These are phyloP conservation scores for Calophaca sinica DNA, from an alignment of 306 rosid species.

Conservation along the genomic window DNA sequence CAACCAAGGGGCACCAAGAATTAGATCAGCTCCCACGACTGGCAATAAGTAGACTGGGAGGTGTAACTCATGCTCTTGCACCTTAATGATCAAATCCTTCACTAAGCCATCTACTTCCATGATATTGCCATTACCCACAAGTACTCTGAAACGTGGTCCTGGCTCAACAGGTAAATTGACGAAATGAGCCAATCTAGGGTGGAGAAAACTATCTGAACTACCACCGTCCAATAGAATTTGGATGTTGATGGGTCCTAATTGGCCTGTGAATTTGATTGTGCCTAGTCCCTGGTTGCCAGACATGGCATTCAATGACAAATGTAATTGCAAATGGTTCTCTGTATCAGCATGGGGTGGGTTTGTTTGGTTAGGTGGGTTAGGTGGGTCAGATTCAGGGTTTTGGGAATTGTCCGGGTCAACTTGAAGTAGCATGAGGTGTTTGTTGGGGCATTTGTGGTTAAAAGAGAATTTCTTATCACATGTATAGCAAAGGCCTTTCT, in stretches of 20 bases:
- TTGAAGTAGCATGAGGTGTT: neutral
- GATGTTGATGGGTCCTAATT: no score
- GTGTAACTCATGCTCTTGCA: neutral
- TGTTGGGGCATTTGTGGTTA: neutral
- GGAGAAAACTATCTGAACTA: neutral
- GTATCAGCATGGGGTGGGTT: no score
- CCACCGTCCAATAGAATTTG: neutral
- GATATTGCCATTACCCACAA: neutral
- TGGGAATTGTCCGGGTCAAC: accelerated
- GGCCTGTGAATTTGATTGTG: neutral
- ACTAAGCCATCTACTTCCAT: neutral
- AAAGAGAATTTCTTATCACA: neutral
- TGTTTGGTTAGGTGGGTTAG: no score
- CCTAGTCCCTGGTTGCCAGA: neutral
- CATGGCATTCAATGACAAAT: neutral
- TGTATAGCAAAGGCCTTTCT: neutral
- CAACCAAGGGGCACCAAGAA: no score
- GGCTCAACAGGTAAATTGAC: neutral
- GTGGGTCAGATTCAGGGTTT: neutral
- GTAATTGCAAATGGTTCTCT: neutral
- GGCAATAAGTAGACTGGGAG: neutral
- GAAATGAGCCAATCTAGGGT: neutral
- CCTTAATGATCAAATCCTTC: no score
- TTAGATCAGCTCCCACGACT: neutral
- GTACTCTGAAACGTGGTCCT: neutral